Conservation (phyloP, 176 grass and related monocot genomes). For the Elymus sibiricus region DNA sequence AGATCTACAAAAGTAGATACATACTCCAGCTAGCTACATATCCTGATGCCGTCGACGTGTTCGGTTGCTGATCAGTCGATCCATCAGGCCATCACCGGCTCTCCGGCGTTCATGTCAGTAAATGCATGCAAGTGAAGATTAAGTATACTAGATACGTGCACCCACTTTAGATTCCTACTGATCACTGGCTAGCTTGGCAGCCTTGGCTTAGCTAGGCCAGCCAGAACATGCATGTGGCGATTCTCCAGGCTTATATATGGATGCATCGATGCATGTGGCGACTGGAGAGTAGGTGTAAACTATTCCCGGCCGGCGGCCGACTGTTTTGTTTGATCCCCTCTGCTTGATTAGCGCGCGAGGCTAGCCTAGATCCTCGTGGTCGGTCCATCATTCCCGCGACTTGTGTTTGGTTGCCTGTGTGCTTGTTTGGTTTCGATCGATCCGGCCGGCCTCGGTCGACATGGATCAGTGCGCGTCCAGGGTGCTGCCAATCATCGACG, state of each 20-base stretch:
- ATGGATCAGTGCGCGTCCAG: not conserved
- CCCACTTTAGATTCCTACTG: not conserved
- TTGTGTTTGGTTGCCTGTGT: not conserved
- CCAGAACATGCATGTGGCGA: not conserved
- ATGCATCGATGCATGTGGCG: not conserved
- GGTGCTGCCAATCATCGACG: conserved; percentile 23
- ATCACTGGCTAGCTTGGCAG: not conserved
- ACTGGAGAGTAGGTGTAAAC: not conserved
- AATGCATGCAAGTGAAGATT: not conserved
- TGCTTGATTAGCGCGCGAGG: not conserved
- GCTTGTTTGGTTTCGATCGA: too few species aligned
- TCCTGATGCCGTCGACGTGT: not conserved
- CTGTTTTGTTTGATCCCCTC: not conserved
- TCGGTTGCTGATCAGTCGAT: not conserved
- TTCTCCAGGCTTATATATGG: not conserved
- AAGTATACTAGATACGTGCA: not conserved
- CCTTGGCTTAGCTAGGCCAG: not conserved
- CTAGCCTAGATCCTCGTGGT: not conserved
- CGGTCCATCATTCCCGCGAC: not conserved
- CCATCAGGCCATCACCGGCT: not conserved
- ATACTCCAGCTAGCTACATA: too few species aligned
- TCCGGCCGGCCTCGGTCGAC: not conserved
- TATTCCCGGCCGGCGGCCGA: not conserved
- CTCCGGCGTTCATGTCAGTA: not conserved
- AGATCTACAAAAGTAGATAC: not conserved